Evolutionary conservation across 2,329 filamentous ascomycete species (phyloP), one percentile per base, ranked within the genome.

Genomic region (Talaromyces sp.): DNA sequence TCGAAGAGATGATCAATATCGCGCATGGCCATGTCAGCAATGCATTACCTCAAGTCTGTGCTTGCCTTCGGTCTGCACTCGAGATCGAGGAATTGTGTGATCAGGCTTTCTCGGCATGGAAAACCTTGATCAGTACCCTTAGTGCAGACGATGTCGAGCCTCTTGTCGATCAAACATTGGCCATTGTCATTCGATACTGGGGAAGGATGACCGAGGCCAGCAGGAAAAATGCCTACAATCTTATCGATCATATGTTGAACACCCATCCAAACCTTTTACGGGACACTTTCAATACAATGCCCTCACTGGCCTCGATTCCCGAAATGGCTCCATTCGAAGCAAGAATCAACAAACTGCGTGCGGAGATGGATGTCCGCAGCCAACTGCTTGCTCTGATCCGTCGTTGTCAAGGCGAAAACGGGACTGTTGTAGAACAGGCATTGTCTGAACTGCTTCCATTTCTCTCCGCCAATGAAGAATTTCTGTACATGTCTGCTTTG

Each of bases 31-130:
- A 89, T 65, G 85, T 92, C 29, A 87, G 86, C 55, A 86, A 88
- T 62, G 94, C 90, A 45, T 80, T 96, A 36, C 93, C 94, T 19
- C 93, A 97, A 78, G 89, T 91, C 72, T 62, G 80, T 60, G 91
- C 93, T n/a, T 97, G 90, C 67, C 78, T 99, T 11, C 86, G 96
- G 57, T 91, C 91, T 19, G 91, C 91, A 0, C 82, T 97, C 54
- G 82, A 88, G 14, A 84, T 89, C 46, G 80, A 86, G 40, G 82
- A 87, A 42, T 80, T 99, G n/a, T 86, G 90, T 56, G 82, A 90
- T 55, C 80, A 85, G 27, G 90, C 91, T 2, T 92, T 97, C 64
- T 84, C 82, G 3, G 90, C 91, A 44, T 99, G 94, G 94, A 82
- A 85, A 22, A 82, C 86, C 8, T 86, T 99, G 75, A 81, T 97